Evolutionary conservation across 805 yeast genomes (phyloP), one percentile per base, ranked within the genome.

Genomic region (Lachancea lanzarotensis): DNA sequence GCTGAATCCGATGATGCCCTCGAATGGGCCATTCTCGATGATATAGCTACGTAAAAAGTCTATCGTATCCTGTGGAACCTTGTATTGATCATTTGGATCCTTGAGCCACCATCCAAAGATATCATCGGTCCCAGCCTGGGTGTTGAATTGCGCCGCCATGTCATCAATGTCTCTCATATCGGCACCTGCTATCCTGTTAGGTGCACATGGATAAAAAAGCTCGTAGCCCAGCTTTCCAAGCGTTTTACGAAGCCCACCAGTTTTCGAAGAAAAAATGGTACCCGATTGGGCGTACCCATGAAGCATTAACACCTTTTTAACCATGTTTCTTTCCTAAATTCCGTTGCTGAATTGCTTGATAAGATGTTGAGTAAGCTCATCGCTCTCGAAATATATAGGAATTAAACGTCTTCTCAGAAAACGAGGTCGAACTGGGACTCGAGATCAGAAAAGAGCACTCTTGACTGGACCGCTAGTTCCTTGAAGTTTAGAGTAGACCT

Each of bases 281-380:
- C 95, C 88, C 32, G 83, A 81, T 67, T 91, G 96, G 1, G 90
- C 87, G 59, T 78, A 83, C 1, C 98, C 98, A 57, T 91, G 98
- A 13, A 93, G 70, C 70, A 91, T 89, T 11, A 91, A 70, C 15
- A 91, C 73, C 55, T 81, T 81, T 45, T 59, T 64, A 1, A 44
- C 32, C 65, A 62, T 58, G 4, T 12, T 35, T 18, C 27, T 35
- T 12, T 9, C 19, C 11, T 4, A 6, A 9, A 8, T 35, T 19
- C 25, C 16, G 16, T 22, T 22, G 27, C 16, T 16, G 5, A 18
- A 13, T 29, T 5, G 11, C 8, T 22, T 11, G 31, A 29, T 29
- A 11, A 7, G 13, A 12, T 7, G 5, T 29, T 13, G 15, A 29
- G 31, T 11, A 29, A 29, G 13, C 31, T 29, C 31, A 29, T 12